phyloP scores from a whole-genome alignment of 257 asterid genomes.

The Solanum clarkiae region DNA sequence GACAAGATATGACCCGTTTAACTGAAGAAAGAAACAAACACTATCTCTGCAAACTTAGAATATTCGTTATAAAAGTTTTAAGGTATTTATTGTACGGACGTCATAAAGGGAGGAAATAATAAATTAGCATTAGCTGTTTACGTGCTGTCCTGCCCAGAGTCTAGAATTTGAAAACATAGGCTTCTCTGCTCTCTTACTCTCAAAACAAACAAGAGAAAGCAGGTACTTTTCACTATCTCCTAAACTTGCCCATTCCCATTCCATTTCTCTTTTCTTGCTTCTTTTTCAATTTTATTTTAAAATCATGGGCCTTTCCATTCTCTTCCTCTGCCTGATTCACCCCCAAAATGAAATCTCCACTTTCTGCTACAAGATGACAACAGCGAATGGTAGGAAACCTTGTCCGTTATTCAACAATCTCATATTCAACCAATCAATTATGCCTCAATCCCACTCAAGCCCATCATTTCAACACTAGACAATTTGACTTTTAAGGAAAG shows the following conservation, averaged over 20 bases:
- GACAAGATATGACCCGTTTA: background rate
- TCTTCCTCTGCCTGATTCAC: background rate
- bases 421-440: background rate
- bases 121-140: background rate
- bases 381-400: background rate
- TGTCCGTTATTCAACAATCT: background rate
- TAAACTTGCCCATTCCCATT: background rate
- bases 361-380: background rate
- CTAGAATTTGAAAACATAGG: background rate
- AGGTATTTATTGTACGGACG: background rate
- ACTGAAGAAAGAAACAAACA: background rate
- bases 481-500: background rate
- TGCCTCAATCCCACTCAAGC: background rate
- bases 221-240: background rate
- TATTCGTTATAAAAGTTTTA: background rate
- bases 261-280: background rate
- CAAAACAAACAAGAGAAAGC: background rate
- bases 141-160: background rate
- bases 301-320: background rate
- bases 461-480: background rate
- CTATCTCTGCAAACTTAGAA: background rate
- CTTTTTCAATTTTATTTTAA: background rate
- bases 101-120: background rate
- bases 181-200: background rate
- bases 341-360: background rate